Evolutionary conservation across 768 basidiomycete genomes (phyloP).

Genomic region (Wakefieldia striispora): DNA sequence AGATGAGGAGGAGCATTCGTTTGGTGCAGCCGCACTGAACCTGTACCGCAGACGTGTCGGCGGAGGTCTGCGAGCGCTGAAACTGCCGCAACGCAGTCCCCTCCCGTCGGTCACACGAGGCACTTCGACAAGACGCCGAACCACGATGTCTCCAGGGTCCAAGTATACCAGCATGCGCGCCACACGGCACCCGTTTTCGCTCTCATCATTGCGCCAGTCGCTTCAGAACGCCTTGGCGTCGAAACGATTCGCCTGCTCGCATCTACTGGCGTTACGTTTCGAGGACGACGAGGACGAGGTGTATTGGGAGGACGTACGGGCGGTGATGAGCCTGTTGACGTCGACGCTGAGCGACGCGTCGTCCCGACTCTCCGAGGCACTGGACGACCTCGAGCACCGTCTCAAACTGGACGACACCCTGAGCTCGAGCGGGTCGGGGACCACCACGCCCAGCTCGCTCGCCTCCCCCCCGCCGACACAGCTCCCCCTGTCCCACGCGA

Average conservation of each 20-base stretch:
- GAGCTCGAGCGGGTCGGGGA: conserved; percentile 11
- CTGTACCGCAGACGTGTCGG: conserved; percentile 53
- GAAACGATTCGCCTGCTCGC: conserved; percentile 75
- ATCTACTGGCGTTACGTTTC: conserved; percentile 78
- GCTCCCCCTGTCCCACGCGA: conserved; percentile 13
- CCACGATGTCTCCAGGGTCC: conserved; percentile 46
- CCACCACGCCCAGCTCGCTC: conserved; percentile 15
- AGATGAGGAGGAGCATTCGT: conserved; percentile 36
- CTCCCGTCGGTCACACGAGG: conserved; percentile 16
- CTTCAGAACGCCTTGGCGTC: conserved; percentile 68
- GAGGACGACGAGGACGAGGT: conserved; percentile 67
- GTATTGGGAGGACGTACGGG: conserved; percentile 85
- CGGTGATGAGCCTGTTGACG: conserved; percentile 68
- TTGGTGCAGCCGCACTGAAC: conserved; percentile 62
- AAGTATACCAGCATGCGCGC: conserved; percentile 63
- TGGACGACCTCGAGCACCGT: conserved; percentile 58
- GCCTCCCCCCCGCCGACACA: conserved; percentile 16
- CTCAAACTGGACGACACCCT: conserved; percentile 49
- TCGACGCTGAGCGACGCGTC: conserved; percentile 66
- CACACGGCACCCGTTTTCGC: conserved; percentile 62
- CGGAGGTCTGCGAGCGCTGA: conserved; percentile 51
- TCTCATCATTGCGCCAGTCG: conserved; percentile 57
- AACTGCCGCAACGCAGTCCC: conserved; percentile 27
- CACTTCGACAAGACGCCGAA: conserved; percentile 15
- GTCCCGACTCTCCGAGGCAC: conserved; percentile 56